Conservation (phyloP, 2,329 filamentous ascomycete species). For the Rutstroemia sydowiana region DNA sequence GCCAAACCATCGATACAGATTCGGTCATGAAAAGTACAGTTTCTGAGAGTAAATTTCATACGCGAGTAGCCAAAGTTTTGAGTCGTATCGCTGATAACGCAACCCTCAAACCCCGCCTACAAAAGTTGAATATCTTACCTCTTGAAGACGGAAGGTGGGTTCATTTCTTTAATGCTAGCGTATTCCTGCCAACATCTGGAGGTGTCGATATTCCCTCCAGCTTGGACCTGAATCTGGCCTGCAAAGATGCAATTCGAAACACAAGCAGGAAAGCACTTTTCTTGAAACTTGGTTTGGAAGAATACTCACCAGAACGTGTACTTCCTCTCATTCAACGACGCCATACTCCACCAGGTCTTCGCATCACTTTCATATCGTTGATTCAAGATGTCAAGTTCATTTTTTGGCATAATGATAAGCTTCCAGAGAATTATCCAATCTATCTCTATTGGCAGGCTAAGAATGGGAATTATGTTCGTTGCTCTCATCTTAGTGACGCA, state of each 20-base stretch:
- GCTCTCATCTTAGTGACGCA: neutral
- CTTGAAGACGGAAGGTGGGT: neutral
- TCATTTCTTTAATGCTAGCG: neutral
- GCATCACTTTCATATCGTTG: neutral
- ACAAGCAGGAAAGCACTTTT: neutral
- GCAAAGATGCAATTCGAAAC: neutral
- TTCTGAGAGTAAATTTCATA: no score
- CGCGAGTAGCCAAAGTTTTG: no score
- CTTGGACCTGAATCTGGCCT: neutral
- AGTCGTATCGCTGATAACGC: no score
- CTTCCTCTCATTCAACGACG: neutral
- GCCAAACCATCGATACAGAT: neutral
- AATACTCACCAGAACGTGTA: neutral
- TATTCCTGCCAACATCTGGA: neutral
- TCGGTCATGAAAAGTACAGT: neutral
- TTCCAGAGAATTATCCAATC: neutral
- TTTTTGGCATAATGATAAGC: neutral
- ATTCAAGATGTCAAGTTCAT: neutral
- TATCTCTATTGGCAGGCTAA: neutral
- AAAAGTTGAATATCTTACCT: neutral
- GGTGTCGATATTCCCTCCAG: neutral
- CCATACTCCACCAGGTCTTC: neutral
- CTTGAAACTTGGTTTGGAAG: neutral
- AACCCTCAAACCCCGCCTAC: no score
- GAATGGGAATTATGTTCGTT: neutral